Evolutionary conservation across 345 rosid genomes (phyloP), one percentile per base, ranked within the genome.

Genomic region (Reutealis trisperma): DNA sequence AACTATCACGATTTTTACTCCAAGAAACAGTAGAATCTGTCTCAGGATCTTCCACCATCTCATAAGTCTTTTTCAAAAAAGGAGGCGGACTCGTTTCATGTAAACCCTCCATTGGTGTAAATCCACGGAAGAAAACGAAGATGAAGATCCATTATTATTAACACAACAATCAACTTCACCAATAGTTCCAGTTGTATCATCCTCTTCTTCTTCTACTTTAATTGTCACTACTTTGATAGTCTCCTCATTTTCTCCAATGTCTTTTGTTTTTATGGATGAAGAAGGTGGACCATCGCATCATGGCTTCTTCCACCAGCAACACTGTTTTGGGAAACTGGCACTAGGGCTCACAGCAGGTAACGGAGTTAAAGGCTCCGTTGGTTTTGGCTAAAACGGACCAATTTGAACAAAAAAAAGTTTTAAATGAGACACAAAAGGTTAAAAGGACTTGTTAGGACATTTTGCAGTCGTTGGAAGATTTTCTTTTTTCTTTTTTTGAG

Each of bases 81-180:
- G 75, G 72, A 1, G 77, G 77, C 30, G 92, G 90, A 63, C 89
- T 87, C n/a, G 71, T 70, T 64, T 89, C 92, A 63, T 87, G 78
- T 73, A 93, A 74, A 9, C 91, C 91, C 73, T 90, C 89, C 80
- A 87, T 73, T 6, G 94, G 91, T 76, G 83, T 73, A 73, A 63
- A 60, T 15, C 81, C 71, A 41, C 80, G 19, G 81, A 64, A n/a
- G 85, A 72, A 22, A 81, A 78, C 5, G 85, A 82, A 51, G 82
- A 81, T 12, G 86, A 67, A 1, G 83, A 83, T 14, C 81, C 86
- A 67, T 75, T 71, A 6, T 24, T 47, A 47, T 44, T 15, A 8
- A 49, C 9, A 49, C 58, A 54, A 62, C 60, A 57, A 62, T 49
- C 65, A n/a, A 63, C 42, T 6, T 9, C 52, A 9, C 45, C 71